A percentile compares a stretch with the other conserved stretches of the same genome.
Conservation (phyloP, 2,329 filamentous ascomycete species). For the Fusarium circinatum region DNA sequence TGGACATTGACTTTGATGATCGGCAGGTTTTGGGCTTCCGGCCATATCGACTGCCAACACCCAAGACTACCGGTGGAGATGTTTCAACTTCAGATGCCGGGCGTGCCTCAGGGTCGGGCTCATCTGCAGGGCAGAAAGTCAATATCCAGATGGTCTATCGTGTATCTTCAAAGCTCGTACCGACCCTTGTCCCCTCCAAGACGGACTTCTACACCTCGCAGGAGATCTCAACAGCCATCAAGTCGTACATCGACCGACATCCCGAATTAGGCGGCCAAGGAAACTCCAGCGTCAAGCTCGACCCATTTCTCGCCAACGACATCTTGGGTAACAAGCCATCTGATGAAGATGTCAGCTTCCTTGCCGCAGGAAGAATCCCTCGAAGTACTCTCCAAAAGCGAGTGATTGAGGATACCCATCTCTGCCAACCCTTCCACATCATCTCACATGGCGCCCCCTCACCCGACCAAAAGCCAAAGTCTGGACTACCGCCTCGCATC, state of each 20-base stretch:
- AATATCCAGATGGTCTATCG: conserved; percentile 34
- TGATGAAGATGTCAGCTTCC: conserved; percentile 28
- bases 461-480: conserved; percentile 34
- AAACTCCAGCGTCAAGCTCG: conserved; percentile 29
- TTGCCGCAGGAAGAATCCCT: conserved; percentile 32
- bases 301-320: conserved; percentile 35
- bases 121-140: conserved; percentile 19
- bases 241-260: conserved; percentile 35
- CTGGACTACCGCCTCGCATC: conserved; percentile 28
- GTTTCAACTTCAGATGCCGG: neutral
- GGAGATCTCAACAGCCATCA: conserved; percentile 34
- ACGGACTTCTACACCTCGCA: conserved; percentile 33
- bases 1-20: conserved; percentile 37
- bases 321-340: conserved; percentile 30
- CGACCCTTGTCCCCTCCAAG: conserved; percentile 35
- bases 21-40: conserved; percentile 23
- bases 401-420: conserved; percentile 28
- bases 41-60: conserved; percentile 30
- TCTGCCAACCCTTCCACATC: conserved; percentile 35
- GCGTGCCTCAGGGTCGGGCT: neutral
- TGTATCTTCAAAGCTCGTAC: conserved; percentile 29
- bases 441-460: conserved; percentile 17
- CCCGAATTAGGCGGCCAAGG: conserved; percentile 33
- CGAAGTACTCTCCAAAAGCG: conserved; percentile 35
- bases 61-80: neutral